phyloP scores from a whole-genome alignment of 768 basidiomycete genomes.

The Pleurotus sapidus region DNA sequence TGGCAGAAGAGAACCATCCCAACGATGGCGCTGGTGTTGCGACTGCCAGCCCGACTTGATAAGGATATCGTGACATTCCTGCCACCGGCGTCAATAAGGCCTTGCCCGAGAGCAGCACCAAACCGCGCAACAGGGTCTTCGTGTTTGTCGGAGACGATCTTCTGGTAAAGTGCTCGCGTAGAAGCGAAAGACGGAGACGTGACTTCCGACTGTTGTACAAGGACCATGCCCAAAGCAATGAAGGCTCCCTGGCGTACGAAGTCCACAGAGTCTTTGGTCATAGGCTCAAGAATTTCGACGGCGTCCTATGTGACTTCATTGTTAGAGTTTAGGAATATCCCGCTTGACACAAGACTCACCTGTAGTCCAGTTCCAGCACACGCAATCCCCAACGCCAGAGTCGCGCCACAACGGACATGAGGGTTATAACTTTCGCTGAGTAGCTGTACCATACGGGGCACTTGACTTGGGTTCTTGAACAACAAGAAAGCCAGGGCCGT shows the following conservation, averaged over 20 bases:
- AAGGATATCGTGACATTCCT: constrained; percentile 94
- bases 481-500: constrained; percentile 94
- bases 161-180: constrained; percentile 81
- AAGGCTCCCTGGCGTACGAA: constrained; percentile 98
- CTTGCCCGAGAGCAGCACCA: constrained; percentile 93
- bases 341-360: constrained; percentile 37
- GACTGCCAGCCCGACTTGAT: constrained; percentile 89
- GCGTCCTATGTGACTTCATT: constrained; percentile 65
- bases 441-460: constrained; percentile 94
- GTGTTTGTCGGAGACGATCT: constrained; percentile 93
- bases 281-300: constrained; percentile 92
- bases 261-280: constrained; percentile 97
- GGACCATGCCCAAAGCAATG: constrained; percentile 93
- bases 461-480: constrained; percentile 95
- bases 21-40: constrained; percentile 91
- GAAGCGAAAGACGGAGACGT: constrained; percentile 78
- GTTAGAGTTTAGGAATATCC: neutral
- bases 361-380: constrained; percentile 97
- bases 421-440: constrained; percentile 98
- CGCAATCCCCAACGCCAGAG: constrained; percentile 93
- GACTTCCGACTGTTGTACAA: constrained; percentile 94
- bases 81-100: constrained; percentile 96
- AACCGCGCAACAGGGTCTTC: constrained; percentile 99
- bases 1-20: constrained; percentile 99
- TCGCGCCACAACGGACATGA: constrained; percentile 96